A percentile compares a stretch with the other conserved stretches of the same genome.
phyloP scores from a whole-genome alignment of 164 flowering plant species.

The Piper longum region DNA sequence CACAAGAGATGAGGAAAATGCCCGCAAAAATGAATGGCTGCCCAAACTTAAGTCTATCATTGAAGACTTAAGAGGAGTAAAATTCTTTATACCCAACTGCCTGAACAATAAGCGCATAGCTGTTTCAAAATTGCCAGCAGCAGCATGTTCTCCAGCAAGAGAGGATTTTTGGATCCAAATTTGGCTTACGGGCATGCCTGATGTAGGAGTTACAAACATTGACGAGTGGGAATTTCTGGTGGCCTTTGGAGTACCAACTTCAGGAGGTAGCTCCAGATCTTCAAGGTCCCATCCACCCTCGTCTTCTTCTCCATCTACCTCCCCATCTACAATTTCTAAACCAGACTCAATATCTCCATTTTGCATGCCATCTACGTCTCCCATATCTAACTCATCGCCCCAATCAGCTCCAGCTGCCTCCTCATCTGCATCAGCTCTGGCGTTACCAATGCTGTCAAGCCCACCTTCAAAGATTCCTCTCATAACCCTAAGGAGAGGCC shows the following conservation, averaged over 20 bases:
- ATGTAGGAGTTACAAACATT: conserved; percentile 61
- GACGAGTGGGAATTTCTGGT: conserved; percentile 29
- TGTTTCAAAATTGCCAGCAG: conserved; percentile 79
- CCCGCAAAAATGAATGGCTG: conserved; percentile 54
- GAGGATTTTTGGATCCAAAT: conserved; percentile 77
- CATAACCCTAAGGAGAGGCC: conserved; percentile 67
- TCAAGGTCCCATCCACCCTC: conserved; percentile 73
- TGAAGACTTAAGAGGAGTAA: conserved; percentile 51
- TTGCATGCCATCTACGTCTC: conserved; percentile 41
- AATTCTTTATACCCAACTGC: conserved; percentile 59
- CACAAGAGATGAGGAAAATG: conserved; percentile 44
- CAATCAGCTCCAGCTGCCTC: conserved; percentile 62
- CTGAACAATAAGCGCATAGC: conserved; percentile 54
- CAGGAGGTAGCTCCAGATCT: conserved; percentile 41
- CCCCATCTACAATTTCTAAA: conserved; percentile 41
- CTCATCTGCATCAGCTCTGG: conserved; percentile 39
- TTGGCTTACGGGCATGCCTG: conserved; percentile 78
- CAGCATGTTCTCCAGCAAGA: conserved; percentile 92
- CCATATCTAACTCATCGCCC: conserved; percentile 69
- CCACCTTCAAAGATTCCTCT: conserved; percentile 81
- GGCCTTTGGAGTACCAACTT: conserved; percentile 45
- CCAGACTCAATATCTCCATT: conserved; percentile 44
- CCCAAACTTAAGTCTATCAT: conserved; percentile 67
- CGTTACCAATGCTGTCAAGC: conserved; percentile 38
- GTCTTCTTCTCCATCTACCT: conserved; percentile 42